These are phyloP conservation scores for Cyclotella baltica DNA, from an alignment of 108 stramenopile species.

Conservation along the genomic window DNA sequence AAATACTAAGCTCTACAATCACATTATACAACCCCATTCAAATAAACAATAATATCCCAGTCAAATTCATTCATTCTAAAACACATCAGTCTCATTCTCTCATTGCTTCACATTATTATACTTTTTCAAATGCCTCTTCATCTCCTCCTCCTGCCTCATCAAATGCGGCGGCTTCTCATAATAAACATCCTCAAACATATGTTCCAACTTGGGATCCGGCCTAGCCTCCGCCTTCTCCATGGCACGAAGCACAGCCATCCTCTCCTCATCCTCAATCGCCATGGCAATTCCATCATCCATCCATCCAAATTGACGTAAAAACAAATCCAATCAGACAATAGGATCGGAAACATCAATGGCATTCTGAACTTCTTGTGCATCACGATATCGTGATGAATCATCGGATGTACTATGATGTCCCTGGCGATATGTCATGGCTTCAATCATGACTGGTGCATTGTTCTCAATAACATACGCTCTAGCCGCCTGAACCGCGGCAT, in stretches of 20 bases:
- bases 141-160: conserved; percentile 78
- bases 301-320: conserved; percentile 75
- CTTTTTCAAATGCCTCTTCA: conserved; percentile 71
- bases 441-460: conserved; percentile 91
- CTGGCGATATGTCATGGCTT: conserved; percentile 98
- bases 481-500: conserved; percentile 87
- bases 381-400: conserved; percentile 93
- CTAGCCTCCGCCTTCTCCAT: conserved; percentile 91
- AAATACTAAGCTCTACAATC: too few relatives aligned
- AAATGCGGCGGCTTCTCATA: conserved; percentile 88
- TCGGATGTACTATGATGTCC: conserved; percentile 98
- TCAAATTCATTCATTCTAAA: not conserved
- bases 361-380: conserved; percentile 75
- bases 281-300: conserved; percentile 69
- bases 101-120: conserved; percentile 44
- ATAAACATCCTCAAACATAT: conserved; percentile 96
- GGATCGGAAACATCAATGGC: conserved; percentile 81
- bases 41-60: not conserved
- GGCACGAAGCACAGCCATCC: conserved; percentile 81
- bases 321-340: conserved; percentile 73
- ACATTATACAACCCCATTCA: not conserved
- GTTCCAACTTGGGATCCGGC: conserved; percentile 69
- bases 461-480: conserved; percentile 74
- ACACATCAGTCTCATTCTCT: not conserved
- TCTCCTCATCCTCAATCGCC: conserved; percentile 74